Evolutionary conservation across 2,329 filamentous ascomycete species (phyloP).

Genomic region (Xylaria sp.): DNA sequence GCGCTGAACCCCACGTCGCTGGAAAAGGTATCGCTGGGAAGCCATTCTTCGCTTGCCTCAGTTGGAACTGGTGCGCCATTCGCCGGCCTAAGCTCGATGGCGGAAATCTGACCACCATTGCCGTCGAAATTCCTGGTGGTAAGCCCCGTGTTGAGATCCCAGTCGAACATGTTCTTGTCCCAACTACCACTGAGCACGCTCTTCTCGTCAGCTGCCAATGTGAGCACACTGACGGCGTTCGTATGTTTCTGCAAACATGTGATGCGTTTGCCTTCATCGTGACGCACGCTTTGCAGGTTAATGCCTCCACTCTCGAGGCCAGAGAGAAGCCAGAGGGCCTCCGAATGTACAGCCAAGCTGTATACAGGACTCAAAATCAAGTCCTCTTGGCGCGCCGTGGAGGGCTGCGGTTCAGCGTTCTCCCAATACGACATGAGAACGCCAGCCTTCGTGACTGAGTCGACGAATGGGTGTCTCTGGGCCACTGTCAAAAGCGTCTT

Average conservation of each 20-base stretch:
- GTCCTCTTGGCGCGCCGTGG: slow-evolving; percentile 47
- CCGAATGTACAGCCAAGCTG: slow-evolving; percentile 82
- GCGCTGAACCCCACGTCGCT: slow-evolving; percentile 65
- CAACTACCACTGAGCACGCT: slow-evolving; percentile 88
- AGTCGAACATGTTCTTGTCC: slow-evolving; percentile 92
- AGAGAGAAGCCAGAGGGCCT: slow-evolving; percentile 85
- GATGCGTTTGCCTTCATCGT: slow-evolving; percentile 91
- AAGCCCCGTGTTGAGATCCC: slow-evolving; percentile 86
- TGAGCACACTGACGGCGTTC: slow-evolving; percentile 85
- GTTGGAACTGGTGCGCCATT: slow-evolving; percentile 70
- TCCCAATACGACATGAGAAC: slow-evolving; percentile 97
- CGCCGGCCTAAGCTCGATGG: slow-evolving; percentile 77
- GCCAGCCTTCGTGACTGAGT: slow-evolving; percentile 92
- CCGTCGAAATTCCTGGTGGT: slow-evolving; percentile 70
- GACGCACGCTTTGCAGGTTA: slow-evolving; percentile 86
- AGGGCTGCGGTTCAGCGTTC: slow-evolving; percentile 69
- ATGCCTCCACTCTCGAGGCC: slow-evolving; percentile 88
- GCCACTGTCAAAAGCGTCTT: slow-evolving; percentile 91
- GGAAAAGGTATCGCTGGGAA: slow-evolving; percentile 63
- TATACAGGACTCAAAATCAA: slow-evolving; percentile 81
- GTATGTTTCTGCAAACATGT: slow-evolving; percentile 75
- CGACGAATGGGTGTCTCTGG: slow-evolving; percentile 92
- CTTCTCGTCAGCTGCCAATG: slow-evolving; percentile 75
- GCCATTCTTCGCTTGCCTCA: slow-evolving; percentile 56
- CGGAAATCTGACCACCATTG: slow-evolving; percentile 76